phyloP scores from a whole-genome alignment of 306 rosid genomes.

The Vicia sativa region DNA sequence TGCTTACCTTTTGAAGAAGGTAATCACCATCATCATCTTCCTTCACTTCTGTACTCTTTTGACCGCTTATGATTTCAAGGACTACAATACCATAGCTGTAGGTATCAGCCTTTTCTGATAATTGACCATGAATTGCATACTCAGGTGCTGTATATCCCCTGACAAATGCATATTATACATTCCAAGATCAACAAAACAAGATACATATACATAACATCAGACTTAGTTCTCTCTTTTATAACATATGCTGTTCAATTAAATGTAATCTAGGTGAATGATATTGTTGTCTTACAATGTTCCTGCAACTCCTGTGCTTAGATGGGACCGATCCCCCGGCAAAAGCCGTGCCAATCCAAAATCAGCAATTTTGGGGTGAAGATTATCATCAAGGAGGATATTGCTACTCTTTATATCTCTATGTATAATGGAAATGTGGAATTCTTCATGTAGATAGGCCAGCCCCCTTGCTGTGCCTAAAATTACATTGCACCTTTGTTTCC shows the following conservation, averaged over 20 bases:
- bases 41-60: conserved; percentile 49
- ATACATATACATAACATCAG: neutral
- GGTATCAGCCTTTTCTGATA: conserved; percentile 71
- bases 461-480: conserved; percentile 68
- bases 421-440: conserved; percentile 65
- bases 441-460: conserved; percentile 71
- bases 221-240: neutral
- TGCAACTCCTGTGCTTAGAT: conserved; percentile 71
- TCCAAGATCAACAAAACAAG: neutral
- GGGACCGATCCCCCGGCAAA: conserved; percentile 60
- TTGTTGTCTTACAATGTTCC: conserved; percentile 65
- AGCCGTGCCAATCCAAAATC: conserved; percentile 75
- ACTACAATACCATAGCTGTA: conserved; percentile 72
- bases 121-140: conserved; percentile 72
- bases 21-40: conserved; percentile 41
- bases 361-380: conserved; percentile 62
- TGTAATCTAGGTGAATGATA: conserved; percentile 2
- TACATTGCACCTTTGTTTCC: conserved; percentile 61
- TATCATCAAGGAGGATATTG: conserved; percentile 67
- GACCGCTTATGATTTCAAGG: conserved; percentile 68
- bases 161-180: conserved; percentile 15
- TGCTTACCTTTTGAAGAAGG: conserved; percentile 66
- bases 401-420: conserved; percentile 72
- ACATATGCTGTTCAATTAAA: conserved; percentile 3
- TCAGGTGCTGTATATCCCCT: conserved; percentile 86